Evolutionary conservation across 2,329 filamentous ascomycete species (phyloP).

Genomic region (Alternaria atra): DNA sequence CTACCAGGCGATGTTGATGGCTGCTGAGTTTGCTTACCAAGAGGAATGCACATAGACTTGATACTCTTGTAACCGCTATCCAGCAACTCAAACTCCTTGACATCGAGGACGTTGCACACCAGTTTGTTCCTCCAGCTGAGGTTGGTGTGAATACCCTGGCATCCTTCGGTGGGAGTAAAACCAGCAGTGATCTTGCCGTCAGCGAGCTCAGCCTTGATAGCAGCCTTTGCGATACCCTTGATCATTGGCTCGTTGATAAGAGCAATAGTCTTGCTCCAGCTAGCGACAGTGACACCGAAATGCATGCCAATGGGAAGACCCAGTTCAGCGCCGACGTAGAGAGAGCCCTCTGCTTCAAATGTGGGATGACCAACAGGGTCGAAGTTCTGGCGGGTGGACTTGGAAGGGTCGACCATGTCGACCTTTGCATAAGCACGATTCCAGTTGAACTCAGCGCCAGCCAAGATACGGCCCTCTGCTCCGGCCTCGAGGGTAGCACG

Average conservation of each 20-base stretch:
- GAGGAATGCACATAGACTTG: constrained; percentile 3
- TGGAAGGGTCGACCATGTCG: constrained; percentile 3
- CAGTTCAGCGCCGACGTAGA: constrained; percentile 3
- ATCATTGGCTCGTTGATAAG: constrained; percentile 7
- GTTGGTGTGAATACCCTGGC: constrained; percentile 2
- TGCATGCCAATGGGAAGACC: constrained; percentile 4
- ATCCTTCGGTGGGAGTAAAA: constrained; percentile 3
- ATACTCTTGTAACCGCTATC: constrained; percentile 6
- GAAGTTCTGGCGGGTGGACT: constrained; percentile 5
- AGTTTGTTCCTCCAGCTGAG: constrained; percentile 6
- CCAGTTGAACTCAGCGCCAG: constrained; percentile 9
- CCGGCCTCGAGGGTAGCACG: constrained; percentile 1
- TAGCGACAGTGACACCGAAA: constrained; percentile 3
- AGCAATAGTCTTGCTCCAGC: not conserved
- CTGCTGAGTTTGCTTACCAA: not conserved
- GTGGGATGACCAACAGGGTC: not conserved
- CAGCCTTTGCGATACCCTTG: constrained; percentile 8
- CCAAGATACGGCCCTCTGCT: constrained; percentile 3
- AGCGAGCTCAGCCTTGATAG: not conserved
- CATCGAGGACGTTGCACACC: not conserved
- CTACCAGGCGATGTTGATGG: not conserved
- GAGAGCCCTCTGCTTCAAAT: constrained; percentile 2
- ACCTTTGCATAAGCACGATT: constrained; percentile 6
- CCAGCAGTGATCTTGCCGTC: constrained; percentile 2
- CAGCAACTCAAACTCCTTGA: constrained; percentile 1